A percentile compares a stretch with the other conserved stretches of the same genome.
Evolutionary conservation across 1,139 yeast species (phyloP).

Genomic region (Diutina rugosa): DNA sequence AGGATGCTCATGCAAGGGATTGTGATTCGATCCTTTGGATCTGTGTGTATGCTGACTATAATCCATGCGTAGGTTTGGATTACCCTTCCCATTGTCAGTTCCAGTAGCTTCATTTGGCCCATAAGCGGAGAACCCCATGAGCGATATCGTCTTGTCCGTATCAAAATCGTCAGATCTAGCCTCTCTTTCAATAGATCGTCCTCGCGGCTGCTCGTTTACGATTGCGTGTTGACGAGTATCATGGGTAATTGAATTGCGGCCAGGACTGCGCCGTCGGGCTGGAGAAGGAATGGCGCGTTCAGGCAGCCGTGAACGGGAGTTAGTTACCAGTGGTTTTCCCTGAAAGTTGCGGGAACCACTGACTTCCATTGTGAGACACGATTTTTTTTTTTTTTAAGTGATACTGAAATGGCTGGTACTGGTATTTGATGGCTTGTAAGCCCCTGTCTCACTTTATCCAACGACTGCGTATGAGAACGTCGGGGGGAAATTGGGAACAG

Average conservation of each 20-base stretch:
- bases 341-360: neutral
- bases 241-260: neutral
- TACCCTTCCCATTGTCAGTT: conserved; percentile 33
- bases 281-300: neutral
- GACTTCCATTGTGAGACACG: neutral
- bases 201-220: conserved; percentile 7
- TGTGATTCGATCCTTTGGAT: conserved; percentile 46
- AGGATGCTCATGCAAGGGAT: conserved; percentile 8
- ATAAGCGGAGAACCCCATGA: conserved; percentile 61
- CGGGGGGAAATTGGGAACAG: too few species aligned
- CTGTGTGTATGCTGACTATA: conserved; percentile 63
- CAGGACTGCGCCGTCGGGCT: neutral
- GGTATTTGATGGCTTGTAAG: neutral
- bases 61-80: conserved; percentile 28
- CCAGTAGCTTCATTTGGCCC: conserved; percentile 30
- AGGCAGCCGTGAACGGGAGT: neutral
- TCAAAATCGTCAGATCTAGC: conserved; percentile 9
- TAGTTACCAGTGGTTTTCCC: neutral
- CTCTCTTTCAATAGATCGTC: conserved; percentile 14
- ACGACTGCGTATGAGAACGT: neutral
- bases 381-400: neutral
- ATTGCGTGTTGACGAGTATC: neutral
- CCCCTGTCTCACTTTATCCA: neutral
- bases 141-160: conserved; percentile 14
- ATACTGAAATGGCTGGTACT: neutral